Base-by-base conservation (phyloP, 495 filamentous ascomycete species). In the Astrothelium macrocarpum region DNA sequence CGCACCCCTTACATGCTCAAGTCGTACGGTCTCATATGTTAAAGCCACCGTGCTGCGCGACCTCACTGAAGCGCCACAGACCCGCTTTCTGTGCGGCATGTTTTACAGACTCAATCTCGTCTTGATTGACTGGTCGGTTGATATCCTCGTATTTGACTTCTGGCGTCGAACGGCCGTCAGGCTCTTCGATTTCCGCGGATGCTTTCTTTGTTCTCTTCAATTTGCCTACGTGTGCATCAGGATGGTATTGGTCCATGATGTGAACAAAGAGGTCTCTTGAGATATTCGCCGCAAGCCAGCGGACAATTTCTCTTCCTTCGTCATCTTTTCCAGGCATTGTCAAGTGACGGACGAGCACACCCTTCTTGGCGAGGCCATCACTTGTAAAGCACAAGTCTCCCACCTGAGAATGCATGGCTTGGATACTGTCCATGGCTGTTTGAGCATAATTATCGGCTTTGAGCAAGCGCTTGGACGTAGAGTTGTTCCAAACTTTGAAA, bases 271-370 rank as follows among this genome's bases (percentile, higher is more conserved):
- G 74, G 72, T 91, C 88, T 68, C 67, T 78, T 26, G 84, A 88
- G 1, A 91, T 79, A 62, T 89, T 81, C 62, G 77, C 73, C 0
- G 84, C 87, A 32, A 91, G 75, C 81, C 85, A 91, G 60, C 71
- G 75, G 77, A 91, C 84, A 65, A 91, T 91, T 67, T 84, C 74
- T 36, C 76, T 68, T 3, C 85, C 84, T 70, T 91, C 88, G 25
- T 81, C 80, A 66, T 85, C 86, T 71, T 81, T 81, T 0, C 87
- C 86, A 0, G 87, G 89, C 88, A 91, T 91, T 5, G 91, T 87
- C 0, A 93, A 77, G 75, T 91, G 88, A 36, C 89, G 76, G 1
- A 91, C 74, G 0, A 93, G 71, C 0, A 93, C 75, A 0, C 89
- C 89, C 62, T 78, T 86, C 73, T 87, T 87, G 4, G 88, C 88